Conservation (phyloP, 2,329 filamentous ascomycete species). For the Scorias spongiosa region DNA sequence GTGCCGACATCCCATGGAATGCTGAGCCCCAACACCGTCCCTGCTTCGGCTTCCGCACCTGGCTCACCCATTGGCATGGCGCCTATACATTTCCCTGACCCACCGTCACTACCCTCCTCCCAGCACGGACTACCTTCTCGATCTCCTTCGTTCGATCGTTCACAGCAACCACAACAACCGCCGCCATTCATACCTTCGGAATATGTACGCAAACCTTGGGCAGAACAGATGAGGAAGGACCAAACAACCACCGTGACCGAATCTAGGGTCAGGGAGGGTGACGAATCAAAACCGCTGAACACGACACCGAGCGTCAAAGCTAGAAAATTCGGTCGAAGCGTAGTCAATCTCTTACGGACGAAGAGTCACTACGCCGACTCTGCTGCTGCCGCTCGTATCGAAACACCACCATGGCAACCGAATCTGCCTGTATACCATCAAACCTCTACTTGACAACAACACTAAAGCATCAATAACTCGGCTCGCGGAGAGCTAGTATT, state of each 20-base stretch:
- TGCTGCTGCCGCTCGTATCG: not conserved
- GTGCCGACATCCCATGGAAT: not conserved
- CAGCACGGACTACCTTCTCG: constrained; percentile 3
- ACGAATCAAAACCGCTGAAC: constrained; percentile 13
- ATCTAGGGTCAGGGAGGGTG: constrained; percentile 17
- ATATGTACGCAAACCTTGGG: constrained; percentile 19
- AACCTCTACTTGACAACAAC: not conserved
- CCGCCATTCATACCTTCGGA: constrained; percentile 18
- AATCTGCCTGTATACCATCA: not conserved
- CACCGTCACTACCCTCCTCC: not conserved
- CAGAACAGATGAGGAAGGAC: constrained; percentile 16
- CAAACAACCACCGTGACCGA: constrained; percentile 9
- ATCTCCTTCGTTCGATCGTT: constrained; percentile 6
- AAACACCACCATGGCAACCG: not conserved
- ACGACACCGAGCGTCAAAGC: constrained; percentile 19
- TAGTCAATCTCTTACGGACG: constrained; percentile 19
- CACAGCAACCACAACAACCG: constrained; percentile 11
- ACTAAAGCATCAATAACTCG: no score
- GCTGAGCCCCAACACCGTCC: not conserved
- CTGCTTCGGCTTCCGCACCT: not conserved
- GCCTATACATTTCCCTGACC: not conserved
- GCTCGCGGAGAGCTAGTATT: no score
- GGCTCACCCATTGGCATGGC: not conserved
- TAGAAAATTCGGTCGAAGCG: constrained; percentile 18
- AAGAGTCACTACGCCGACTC: constrained; percentile 7